Conservation (phyloP, 2,329 filamentous ascomycete genomes). For the Clarireedia homoeocarpa region DNA sequence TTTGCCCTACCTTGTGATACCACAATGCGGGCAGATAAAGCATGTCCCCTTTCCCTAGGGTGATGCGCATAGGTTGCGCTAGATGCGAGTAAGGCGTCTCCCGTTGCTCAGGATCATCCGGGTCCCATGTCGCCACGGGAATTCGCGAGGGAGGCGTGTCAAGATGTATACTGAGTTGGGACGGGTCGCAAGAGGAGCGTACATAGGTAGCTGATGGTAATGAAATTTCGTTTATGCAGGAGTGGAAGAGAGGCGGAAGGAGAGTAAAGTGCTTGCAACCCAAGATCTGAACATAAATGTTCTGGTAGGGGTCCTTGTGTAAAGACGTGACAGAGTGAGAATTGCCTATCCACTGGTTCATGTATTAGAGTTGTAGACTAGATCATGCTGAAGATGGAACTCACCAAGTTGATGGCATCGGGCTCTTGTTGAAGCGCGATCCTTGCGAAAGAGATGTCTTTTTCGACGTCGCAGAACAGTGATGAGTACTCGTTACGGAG, state of each 20-base stretch:
- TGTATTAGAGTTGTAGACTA: neutral
- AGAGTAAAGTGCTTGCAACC: conserved; percentile 70
- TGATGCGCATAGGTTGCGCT: conserved; percentile 56
- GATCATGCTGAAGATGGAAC: neutral
- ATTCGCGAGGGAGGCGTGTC: conserved; percentile 31
- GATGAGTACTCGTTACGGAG: conserved; percentile 62
- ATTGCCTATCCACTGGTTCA: conserved; percentile 61
- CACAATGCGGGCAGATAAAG: conserved; percentile 75
- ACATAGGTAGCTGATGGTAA: conserved; percentile 1
- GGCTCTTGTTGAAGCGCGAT: conserved; percentile 58
- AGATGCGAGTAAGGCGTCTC: conserved; percentile 52
- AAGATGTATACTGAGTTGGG: neutral
- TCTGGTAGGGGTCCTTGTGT: conserved; percentile 81
- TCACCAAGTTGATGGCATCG: conserved; percentile 64
- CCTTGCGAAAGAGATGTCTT: conserved; percentile 61
- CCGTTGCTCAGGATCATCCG: conserved; percentile 32
- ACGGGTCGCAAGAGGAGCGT: neutral
- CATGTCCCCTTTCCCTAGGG: conserved; percentile 67
- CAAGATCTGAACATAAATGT: conserved; percentile 70
- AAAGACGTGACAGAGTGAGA: conserved; percentile 60
- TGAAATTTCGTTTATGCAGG: conserved; percentile 8
- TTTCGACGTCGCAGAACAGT: conserved; percentile 56
- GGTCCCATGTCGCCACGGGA: conserved; percentile 70
- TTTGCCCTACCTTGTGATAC: conserved; percentile 78
- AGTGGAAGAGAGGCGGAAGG: conserved; percentile 51